Percentiles rank a stretch among this genome's conserved stretches.
These are phyloP conservation scores for Kwoniella europaea DNA, from an alignment of 768 basidiomycete species.

Conservation along the genomic window DNA sequence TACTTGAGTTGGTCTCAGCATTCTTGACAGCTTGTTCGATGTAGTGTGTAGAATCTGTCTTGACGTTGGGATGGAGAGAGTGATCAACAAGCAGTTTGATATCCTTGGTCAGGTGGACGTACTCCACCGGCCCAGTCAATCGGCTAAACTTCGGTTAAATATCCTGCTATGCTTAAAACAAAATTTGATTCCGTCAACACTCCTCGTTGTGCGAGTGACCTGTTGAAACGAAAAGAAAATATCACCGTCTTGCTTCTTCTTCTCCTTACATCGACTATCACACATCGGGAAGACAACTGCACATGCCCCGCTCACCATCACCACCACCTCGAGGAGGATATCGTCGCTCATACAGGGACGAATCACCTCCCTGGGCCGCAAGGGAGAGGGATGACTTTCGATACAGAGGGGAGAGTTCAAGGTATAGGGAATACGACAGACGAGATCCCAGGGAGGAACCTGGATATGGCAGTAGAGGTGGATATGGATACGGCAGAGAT, in stretches of 20 bases:
- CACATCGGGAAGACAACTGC: neutral
- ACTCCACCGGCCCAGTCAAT: slow-evolving; percentile 14
- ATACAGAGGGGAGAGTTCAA: slow-evolving; percentile 20
- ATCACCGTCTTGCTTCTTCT: neutral
- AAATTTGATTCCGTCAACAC: slow-evolving; percentile 5
- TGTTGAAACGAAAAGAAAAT: neutral
- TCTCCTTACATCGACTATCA: neutral
- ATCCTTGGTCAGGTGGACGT: slow-evolving; percentile 29
- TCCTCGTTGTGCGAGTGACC: neutral
- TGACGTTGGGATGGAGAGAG: neutral
- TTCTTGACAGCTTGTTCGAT: slow-evolving; percentile 3
- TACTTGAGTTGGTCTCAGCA: slow-evolving; percentile 27
- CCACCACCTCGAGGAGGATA: slow-evolving; percentile 20
- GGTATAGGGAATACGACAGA: slow-evolving; percentile 15
- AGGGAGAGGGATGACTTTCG: slow-evolving; percentile 25
- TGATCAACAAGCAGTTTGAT: neutral
- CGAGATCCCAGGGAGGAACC: slow-evolving; percentile 7
- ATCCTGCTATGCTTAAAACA: neutral
- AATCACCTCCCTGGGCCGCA: slow-evolving; percentile 13
- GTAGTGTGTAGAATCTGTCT: neutral
- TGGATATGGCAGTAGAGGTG: slow-evolving; percentile 8
- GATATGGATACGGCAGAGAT: slow-evolving; percentile 9
- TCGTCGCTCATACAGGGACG: slow-evolving; percentile 20
- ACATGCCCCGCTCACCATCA: slow-evolving; percentile 36
- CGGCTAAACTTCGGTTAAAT: slow-evolving; percentile 31